Conservation (phyloP, 306 rosid genomes). For the Oxytropis ochrocephala region DNA sequence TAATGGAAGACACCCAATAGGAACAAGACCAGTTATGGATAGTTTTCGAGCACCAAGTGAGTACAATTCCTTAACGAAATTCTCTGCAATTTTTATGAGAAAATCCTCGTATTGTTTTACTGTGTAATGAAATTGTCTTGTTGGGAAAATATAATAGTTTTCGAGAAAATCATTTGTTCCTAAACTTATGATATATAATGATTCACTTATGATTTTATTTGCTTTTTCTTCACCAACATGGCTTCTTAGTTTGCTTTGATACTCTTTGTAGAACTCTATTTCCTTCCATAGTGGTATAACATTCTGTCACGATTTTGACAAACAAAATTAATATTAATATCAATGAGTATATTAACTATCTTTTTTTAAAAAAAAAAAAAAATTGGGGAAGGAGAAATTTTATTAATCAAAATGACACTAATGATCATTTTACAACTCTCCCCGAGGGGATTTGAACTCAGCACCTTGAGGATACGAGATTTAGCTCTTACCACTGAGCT, state of each 20-base stretch:
- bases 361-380: too few species aligned
- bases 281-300: slow-evolving; percentile 50
- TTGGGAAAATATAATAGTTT: slow-evolving; percentile 29
- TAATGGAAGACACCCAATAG: slow-evolving; percentile 32
- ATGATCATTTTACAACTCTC: too few species aligned
- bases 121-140: slow-evolving; percentile 5
- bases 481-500: too few species aligned
- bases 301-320: slow-evolving; percentile 23
- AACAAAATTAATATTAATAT: too few species aligned
- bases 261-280: slow-evolving; percentile 32
- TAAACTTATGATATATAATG: slow-evolving; percentile 34
- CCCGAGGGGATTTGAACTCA: too few species aligned
- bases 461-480: too few species aligned
- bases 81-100: slow-evolving; percentile 14
- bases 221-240: slow-evolving; percentile 28
- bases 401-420: too few species aligned
- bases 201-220: slow-evolving; percentile 22
- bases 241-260: slow-evolving; percentile 27
- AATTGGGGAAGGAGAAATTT: too few species aligned
- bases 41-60: slow-evolving; percentile 29
- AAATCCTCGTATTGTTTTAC: slow-evolving; percentile 33
- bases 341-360: too few species aligned
- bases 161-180: slow-evolving; percentile 45
- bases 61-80: slow-evolving; percentile 22
- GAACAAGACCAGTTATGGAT: slow-evolving; percentile 28